Percentiles rank a stretch among this genome's conserved stretches.
Evolutionary conservation across 257 asterid species (phyloP).

Genomic region (Euphrasia confusa): DNA sequence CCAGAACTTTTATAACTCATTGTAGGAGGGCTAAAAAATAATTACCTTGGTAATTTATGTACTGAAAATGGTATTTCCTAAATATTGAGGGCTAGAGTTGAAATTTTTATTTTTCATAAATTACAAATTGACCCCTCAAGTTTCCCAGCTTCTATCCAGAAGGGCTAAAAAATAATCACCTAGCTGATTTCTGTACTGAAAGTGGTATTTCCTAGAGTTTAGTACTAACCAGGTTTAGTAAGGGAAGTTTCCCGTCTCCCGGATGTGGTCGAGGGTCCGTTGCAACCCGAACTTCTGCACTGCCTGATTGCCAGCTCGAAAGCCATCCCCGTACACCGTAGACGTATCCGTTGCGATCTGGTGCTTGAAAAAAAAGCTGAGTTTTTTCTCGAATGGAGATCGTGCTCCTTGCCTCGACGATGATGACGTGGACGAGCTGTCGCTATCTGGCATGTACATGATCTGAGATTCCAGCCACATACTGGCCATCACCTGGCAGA

Average conservation of each 20-base stretch:
- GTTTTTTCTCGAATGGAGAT: conserved; percentile 75
- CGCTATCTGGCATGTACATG: conserved; percentile 32
- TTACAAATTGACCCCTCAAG: no score
- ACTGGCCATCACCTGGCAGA: conserved; percentile 87
- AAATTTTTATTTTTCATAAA: no score
- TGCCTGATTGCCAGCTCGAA: conserved; percentile 70
- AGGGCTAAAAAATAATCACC: no score
- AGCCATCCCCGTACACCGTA: conserved; percentile 81
- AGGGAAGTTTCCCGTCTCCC: conserved; percentile 75
- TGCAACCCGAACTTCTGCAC: conserved; percentile 67
- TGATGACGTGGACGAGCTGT: conserved; percentile 34
- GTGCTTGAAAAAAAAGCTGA: conserved; percentile 68
- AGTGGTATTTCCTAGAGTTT: no score
- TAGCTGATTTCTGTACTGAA: no score
- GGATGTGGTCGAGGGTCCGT: conserved; percentile 68
- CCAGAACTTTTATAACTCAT: no score
- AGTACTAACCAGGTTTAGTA: neutral
- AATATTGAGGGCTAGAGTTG: no score
- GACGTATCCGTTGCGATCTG: conserved; percentile 91
- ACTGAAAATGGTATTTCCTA: no score
- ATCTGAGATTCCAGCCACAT: conserved; percentile 93
- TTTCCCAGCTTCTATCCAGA: no score
- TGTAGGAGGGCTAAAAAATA: no score
- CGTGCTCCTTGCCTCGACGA: neutral
- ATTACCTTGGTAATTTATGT: no score